phyloP scores from a whole-genome alignment of 2,329 filamentous ascomycete species.

The Eutypa lata region DNA sequence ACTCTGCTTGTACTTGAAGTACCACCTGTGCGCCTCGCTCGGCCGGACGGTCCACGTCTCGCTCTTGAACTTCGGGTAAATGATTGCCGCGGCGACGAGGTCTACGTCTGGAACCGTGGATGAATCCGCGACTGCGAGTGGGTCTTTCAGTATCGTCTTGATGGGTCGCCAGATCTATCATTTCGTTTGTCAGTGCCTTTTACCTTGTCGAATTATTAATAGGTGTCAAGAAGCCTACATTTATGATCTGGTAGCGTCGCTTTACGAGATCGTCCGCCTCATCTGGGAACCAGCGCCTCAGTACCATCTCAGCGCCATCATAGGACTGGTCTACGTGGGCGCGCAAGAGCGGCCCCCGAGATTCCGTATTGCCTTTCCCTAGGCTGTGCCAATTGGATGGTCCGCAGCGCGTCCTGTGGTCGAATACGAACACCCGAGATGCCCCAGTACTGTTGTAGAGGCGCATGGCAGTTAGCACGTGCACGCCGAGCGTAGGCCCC shows the following conservation, averaged over 20 bases:
- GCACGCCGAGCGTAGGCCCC: no score
- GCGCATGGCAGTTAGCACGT: constrained; percentile 28
- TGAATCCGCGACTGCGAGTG: constrained; percentile 38
- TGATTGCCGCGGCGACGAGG: constrained; percentile 34
- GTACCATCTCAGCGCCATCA: constrained; percentile 31
- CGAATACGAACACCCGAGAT: constrained; percentile 63
- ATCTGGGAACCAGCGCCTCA: constrained; percentile 27
- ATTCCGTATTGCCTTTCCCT: constrained; percentile 56
- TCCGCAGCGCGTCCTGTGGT: constrained; percentile 65
- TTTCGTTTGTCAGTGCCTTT: constrained; percentile 4
- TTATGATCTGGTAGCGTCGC: constrained; percentile 30
- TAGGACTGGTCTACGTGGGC: constrained; percentile 39
- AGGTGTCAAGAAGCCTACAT: constrained; percentile 15
- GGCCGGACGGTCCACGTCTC: constrained; percentile 38
- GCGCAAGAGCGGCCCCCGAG: constrained; percentile 25
- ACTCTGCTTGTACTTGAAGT: constrained; percentile 46
- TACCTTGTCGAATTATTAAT: no score
- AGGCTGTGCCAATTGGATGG: constrained; percentile 61
- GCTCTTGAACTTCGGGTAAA: constrained; percentile 31
- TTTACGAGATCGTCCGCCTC: constrained; percentile 32
- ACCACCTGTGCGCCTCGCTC: constrained; percentile 43
- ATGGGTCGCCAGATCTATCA: constrained; percentile 44
- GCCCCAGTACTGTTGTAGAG: constrained; percentile 54
- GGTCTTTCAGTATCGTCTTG: constrained; percentile 41
- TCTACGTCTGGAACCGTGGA: constrained; percentile 35